Evolutionary conservation across 495 filamentous ascomycete species (phyloP).

Genomic region (Aspergillus nidulans): DNA sequence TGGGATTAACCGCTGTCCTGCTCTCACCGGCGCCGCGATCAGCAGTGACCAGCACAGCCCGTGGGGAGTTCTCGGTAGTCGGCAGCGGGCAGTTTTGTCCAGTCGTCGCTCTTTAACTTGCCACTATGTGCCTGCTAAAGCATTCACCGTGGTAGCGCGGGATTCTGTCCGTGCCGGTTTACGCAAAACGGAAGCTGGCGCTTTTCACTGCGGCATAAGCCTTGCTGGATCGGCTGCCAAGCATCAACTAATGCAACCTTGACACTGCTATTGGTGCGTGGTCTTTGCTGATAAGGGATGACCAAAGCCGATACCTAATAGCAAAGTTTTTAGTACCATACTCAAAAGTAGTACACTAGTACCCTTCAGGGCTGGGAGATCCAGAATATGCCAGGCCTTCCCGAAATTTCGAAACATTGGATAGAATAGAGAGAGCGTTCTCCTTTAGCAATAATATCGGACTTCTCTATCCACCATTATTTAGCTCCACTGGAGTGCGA

Average conservation of each 20-base stretch:
- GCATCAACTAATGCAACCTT: slow-evolving; percentile 11
- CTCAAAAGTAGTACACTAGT: too few relatives aligned
- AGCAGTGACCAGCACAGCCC: not conserved
- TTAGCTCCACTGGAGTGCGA: not conserved
- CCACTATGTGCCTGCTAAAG: not conserved
- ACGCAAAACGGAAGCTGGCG: not conserved
- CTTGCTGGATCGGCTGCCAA: slow-evolving; percentile 11
- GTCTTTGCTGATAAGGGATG: not conserved
- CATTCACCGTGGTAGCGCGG: not conserved
- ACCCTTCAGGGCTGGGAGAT: too few relatives aligned
- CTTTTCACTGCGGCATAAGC: not conserved
- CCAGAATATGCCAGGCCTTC: not conserved
- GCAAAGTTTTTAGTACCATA: too few relatives aligned
- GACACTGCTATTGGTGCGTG: slow-evolving; percentile 5
- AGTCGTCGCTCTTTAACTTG: not conserved
- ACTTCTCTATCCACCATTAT: not conserved
- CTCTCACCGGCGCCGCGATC: slow-evolving; percentile 3
- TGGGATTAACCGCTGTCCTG: not conserved
- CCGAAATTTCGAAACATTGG: too few relatives aligned
- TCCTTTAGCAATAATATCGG: not conserved
- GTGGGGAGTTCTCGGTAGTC: not conserved
- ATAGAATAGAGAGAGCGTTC: too few relatives aligned
- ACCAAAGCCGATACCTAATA: not conserved
- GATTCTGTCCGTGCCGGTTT: not conserved
- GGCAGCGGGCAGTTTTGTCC: not conserved